phyloP scores from a whole-genome alignment of 2,329 filamentous ascomycete species.

The Aspergillus ochraceus region DNA sequence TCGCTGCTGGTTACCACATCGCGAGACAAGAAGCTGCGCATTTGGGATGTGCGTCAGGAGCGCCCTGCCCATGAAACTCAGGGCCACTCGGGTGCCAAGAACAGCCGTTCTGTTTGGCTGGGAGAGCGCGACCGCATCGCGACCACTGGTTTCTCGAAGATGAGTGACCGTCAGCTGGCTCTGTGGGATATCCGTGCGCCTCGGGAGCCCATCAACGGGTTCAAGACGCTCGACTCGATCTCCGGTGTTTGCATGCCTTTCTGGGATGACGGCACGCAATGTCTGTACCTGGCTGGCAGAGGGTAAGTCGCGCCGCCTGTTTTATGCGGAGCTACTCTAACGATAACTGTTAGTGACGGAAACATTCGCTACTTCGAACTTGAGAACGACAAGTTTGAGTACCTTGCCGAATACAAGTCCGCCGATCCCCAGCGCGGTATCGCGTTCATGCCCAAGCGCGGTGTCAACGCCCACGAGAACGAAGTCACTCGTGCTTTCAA shows the following conservation, averaged over 20 bases:
- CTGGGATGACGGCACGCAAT: constrained; percentile 97
- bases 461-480: constrained; percentile 95
- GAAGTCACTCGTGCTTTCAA: constrained; percentile 96
- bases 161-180: constrained; percentile 96
- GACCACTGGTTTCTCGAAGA: constrained; percentile 94
- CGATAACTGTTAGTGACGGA: constrained; percentile 66
- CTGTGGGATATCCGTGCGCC: constrained; percentile 89
- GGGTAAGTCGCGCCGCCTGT: constrained; percentile 60
- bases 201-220: constrained; percentile 80
- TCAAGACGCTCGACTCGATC: constrained; percentile 88
- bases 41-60: constrained; percentile 97
- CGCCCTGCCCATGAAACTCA: constrained; percentile 78
- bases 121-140: constrained; percentile 95
- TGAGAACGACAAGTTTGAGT: constrained; percentile 98
- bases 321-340: constrained; percentile 10
- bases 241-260: constrained; percentile 99
- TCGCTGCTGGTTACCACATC: constrained; percentile 87
- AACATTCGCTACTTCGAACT: constrained; percentile 99
- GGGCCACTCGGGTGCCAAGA: constrained; percentile 93
- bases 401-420: constrained; percentile 96
- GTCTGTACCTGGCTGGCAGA: constrained; percentile 94
- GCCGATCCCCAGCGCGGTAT: constrained; percentile 89
- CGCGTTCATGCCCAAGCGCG: constrained; percentile 91
- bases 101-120: constrained; percentile 95
- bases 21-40: constrained; percentile 94